Base-by-base conservation (phyloP, 192 early-diverging fungal genomes). In the Gamsiella multidivaricata region DNA sequence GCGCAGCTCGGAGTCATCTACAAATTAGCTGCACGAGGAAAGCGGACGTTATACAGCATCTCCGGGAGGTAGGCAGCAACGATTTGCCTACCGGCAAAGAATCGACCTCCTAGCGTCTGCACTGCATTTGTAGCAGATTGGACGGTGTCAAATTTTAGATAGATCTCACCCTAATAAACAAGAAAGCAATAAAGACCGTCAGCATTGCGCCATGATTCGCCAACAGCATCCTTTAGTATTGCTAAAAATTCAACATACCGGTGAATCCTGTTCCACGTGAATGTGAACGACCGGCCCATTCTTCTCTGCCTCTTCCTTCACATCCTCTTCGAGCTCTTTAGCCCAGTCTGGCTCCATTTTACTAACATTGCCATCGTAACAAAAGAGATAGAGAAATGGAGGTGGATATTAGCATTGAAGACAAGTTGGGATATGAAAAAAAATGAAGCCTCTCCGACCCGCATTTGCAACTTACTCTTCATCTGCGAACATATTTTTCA, bases 401-500 rank as follows among this genome's bases (percentile, higher is more conserved):
- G 56, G 83, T 49, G 52, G 65, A 46, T 20, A 39, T 39, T 56
- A 59, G 18, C 28, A 74, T 33, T 2, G 6, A 18, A 17, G 59
- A 39, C 10, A 17, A 65, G 52, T 36, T 20, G 5, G 41, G 39
- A 61, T 3, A 64, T 14, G 29, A 2, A 22, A n/a, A 5, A 52
- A 5, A 45, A n/a, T n/a, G n/a, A n/a, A n/a, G n/a, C n/a, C n/a
- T n/a, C n/a, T n/a, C n/a, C n/a, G n/a, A n/a, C n/a, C n/a, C n/a
- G n/a, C n/a, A n/a, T n/a, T n/a, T n/a, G 17, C 28, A 1, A 85
- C 88, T 73, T 89, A 93, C 90, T 93, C 92, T 61, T 82, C 83
- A 37, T 93, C 92, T 34, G 93, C 88, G 71, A 96, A 96, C 94
- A 95, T 94, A 62, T 96, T 94, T 39, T 91, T 93, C 61, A 96